Conservation (phyloP, 495 filamentous ascomycete genomes). For the Cairneyella variabilis region DNA sequence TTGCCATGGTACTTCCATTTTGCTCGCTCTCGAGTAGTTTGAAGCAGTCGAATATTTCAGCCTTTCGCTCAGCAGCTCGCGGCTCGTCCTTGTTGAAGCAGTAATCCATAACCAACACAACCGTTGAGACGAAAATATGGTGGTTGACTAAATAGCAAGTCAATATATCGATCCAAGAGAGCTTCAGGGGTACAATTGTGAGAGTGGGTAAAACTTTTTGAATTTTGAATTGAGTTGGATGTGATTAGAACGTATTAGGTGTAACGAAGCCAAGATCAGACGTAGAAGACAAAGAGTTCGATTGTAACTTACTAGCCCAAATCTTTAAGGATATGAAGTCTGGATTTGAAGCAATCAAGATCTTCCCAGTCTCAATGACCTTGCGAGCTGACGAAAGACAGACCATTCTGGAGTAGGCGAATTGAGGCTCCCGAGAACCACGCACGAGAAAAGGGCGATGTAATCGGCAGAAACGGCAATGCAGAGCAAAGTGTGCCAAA, state of each 20-base stretch:
- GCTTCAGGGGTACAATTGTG: too few species aligned
- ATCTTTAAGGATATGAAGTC: constrained; percentile 2
- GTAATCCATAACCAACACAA: constrained; percentile 17
- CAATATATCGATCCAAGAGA: background rate
- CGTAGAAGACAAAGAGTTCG: too few species aligned
- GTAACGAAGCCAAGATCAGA: too few species aligned
- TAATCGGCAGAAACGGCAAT: constrained; percentile 9
- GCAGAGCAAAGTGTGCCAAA: constrained; percentile 8
- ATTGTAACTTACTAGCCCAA: too few species aligned
- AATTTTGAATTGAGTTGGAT: too few species aligned
- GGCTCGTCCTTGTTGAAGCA: constrained; percentile 18
- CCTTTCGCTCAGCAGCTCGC: constrained; percentile 9
- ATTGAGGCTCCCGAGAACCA: constrained; percentile 12
- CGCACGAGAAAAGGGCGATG: constrained; percentile 13
- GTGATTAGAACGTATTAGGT: too few species aligned
- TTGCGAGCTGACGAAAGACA: constrained; percentile 15
- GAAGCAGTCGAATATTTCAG: constrained; percentile 19
- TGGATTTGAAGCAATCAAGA: background rate
- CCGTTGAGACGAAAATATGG: constrained; percentile 14
- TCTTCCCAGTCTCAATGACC: constrained; percentile 16
- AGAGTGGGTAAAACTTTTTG: too few species aligned
- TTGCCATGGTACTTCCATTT: constrained; percentile 5
- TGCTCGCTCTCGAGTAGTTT: background rate
- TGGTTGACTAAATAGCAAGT: constrained; percentile 1
- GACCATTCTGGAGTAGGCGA: constrained; percentile 19